Conservation (phyloP, 768 basidiomycete genomes). For the Coprinellus micaceus region DNA sequence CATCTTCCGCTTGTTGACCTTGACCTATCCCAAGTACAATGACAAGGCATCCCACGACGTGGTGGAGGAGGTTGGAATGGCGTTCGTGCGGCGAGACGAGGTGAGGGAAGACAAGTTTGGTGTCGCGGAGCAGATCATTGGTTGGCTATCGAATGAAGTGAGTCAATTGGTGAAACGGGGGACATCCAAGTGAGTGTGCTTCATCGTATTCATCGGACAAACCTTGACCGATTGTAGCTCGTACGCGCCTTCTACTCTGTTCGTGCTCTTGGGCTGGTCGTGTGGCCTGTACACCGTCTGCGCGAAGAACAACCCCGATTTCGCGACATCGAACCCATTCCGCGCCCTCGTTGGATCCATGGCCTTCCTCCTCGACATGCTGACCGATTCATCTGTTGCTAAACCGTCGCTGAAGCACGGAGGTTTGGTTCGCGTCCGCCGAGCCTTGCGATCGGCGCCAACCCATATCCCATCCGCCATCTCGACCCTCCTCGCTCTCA, state of each 20-base stretch:
- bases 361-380: conserved; percentile 59
- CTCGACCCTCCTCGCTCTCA: conserved; percentile 43
- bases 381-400: conserved; percentile 46
- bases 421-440: conserved; percentile 54
- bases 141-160: conserved; percentile 72
- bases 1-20: conserved; percentile 66
- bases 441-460: conserved; percentile 59
- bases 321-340: conserved; percentile 48
- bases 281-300: conserved; percentile 59
- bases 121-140: conserved; percentile 66
- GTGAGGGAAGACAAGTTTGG: conserved; percentile 48
- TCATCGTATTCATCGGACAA: background rate
- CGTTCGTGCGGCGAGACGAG: conserved; percentile 63
- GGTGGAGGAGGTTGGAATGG: conserved; percentile 63
- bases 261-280: conserved; percentile 70
- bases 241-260: conserved; percentile 57
- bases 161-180: conserved; percentile 51
- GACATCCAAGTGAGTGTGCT: conserved; percentile 48
- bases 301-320: conserved; percentile 40
- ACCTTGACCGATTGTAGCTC: conserved; percentile 31
- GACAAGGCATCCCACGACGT: conserved; percentile 69
- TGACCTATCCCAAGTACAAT: conserved; percentile 76
- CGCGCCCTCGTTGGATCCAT: conserved; percentile 50
- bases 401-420: conserved; percentile 62
- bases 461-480: conserved; percentile 49